Conservation (phyloP, 345 rosid species). For the Gossypium sturtianum region DNA sequence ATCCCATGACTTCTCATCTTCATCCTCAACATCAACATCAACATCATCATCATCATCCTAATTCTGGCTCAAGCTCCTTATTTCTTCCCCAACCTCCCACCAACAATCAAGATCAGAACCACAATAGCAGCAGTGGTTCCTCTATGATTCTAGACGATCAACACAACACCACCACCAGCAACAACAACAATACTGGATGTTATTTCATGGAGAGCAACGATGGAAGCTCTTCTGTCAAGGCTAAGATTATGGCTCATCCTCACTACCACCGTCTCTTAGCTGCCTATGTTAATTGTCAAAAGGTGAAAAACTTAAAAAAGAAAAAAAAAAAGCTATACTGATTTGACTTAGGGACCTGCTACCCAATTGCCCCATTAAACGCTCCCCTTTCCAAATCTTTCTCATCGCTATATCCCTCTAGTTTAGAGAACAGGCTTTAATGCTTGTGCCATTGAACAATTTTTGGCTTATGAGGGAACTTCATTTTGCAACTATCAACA, state of each 20-base stretch:
- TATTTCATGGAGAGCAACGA: slow-evolving; percentile 62
- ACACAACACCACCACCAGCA: slow-evolving; percentile 10
- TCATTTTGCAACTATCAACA: too few species aligned
- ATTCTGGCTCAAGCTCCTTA: slow-evolving; percentile 32
- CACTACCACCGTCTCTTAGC: slow-evolving; percentile 89
- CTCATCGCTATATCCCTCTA: background rate
- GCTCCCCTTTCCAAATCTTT: background rate
- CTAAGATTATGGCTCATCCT: slow-evolving; percentile 99
- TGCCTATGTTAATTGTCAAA: slow-evolving; percentile 87
- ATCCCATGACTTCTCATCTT: slow-evolving; percentile 44
- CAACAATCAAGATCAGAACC: slow-evolving; percentile 28
- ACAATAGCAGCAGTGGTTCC: slow-evolving; percentile 31
- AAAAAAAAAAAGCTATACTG: too few species aligned
- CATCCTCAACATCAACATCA: background rate
- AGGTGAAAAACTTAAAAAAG: slow-evolving; percentile 40
- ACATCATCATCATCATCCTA: slow-evolving; percentile 18
- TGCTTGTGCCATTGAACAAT: background rate
- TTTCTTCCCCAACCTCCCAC: slow-evolving; percentile 26
- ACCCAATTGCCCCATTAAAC: background rate
- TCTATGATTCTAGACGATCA: slow-evolving; percentile 45
- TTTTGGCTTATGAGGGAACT: background rate
- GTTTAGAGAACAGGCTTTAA: background rate
- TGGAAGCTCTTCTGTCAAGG: slow-evolving; percentile 44
- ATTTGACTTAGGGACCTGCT: background rate
- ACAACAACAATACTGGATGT: slow-evolving; percentile 18